Conservation (phyloP, 2,329 filamentous ascomycete species). For the Trichophaea hybrida region DNA sequence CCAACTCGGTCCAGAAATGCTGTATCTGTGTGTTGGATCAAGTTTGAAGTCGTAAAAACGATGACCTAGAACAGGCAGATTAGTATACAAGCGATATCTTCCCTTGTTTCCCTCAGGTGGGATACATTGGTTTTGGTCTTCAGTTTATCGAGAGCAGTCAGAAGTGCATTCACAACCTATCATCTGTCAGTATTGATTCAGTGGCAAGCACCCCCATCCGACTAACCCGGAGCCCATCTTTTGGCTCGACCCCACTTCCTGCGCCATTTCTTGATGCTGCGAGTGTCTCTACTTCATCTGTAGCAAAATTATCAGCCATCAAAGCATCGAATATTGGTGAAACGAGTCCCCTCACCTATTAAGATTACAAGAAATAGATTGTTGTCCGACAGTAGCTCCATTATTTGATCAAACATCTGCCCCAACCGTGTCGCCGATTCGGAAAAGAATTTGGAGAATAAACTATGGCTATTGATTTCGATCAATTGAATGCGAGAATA, state of each 20-base stretch:
- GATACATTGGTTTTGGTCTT: conserved; percentile 22
- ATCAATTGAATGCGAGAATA: conserved; percentile 22
- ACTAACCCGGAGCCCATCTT: conserved; percentile 23
- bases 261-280: conserved; percentile 23
- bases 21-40: conserved; percentile 24
- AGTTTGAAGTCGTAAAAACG: conserved; percentile 26
- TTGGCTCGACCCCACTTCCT: conserved; percentile 23
- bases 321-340: not conserved
- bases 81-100: not conserved
- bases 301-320: conserved; percentile 4
- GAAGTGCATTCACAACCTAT: conserved; percentile 25
- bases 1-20: conserved; percentile 25
- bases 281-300: conserved; percentile 26
- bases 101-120: not conserved
- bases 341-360: conserved; percentile 14
- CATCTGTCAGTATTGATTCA: conserved; percentile 1
- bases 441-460: conserved; percentile 26
- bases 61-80: conserved; percentile 16
- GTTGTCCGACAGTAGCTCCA: conserved; percentile 18
- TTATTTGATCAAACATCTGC: conserved; percentile 25
- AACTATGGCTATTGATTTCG: conserved; percentile 25
- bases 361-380: conserved; percentile 20
- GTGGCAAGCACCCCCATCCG: not conserved
- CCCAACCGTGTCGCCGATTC: conserved; percentile 26
- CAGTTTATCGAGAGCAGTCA: conserved; percentile 26